Conservation (phyloP, 306 rosid species). For the Begonia fuchsioides region DNA sequence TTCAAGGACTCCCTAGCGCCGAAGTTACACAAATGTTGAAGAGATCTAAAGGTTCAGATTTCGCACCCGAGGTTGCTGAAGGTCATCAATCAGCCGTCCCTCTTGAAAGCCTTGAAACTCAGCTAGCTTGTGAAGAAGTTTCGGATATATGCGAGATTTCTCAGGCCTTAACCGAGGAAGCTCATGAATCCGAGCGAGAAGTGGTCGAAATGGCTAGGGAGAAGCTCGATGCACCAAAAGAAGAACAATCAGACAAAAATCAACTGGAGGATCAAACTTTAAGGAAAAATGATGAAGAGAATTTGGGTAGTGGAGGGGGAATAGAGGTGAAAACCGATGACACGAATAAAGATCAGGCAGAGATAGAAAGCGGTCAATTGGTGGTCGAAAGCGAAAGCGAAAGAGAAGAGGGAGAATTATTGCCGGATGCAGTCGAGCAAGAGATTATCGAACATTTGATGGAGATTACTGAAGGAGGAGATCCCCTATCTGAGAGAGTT, state of each 20-base stretch:
- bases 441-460: slow-evolving; percentile 37
- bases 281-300: slow-evolving; percentile 34
- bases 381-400: slow-evolving; percentile 30
- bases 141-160: slow-evolving; percentile 41
- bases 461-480: slow-evolving; percentile 40
- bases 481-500: slow-evolving; percentile 42
- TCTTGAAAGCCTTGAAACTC: slow-evolving; percentile 30
- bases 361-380: slow-evolving; percentile 41
- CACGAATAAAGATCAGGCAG: slow-evolving; percentile 38
- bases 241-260: slow-evolving; percentile 23
- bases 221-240: slow-evolving; percentile 45
- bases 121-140: slow-evolving; percentile 37
- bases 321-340: slow-evolving; percentile 38
- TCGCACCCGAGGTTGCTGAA: slow-evolving; percentile 33
- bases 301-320: slow-evolving; percentile 36
- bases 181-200: slow-evolving; percentile 42
- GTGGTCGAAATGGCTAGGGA: slow-evolving; percentile 32
- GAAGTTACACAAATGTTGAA: slow-evolving; percentile 44
- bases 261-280: slow-evolving; percentile 44
- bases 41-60: slow-evolving; percentile 58
- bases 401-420: slow-evolving; percentile 82
- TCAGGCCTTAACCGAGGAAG: slow-evolving; percentile 50
- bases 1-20: slow-evolving; percentile 33
- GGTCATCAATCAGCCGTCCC: slow-evolving; percentile 32
- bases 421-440: slow-evolving; percentile 42